Evolutionary conservation across 2,329 filamentous ascomycete species (phyloP), one percentile per base, ranked within the genome.

Genomic region (Fusarium miscanthi): DNA sequence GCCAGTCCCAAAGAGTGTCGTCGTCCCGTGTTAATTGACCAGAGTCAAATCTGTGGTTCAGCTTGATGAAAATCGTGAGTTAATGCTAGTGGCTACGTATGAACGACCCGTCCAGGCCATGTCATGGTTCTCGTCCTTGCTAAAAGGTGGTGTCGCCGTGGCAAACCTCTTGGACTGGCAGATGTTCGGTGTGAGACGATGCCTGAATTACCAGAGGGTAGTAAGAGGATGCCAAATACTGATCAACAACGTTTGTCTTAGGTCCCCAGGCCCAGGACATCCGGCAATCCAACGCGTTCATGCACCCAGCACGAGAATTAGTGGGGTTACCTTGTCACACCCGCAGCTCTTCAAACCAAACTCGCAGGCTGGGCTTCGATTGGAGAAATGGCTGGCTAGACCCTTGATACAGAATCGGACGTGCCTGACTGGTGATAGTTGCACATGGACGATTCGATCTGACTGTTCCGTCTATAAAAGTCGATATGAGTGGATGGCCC

Each of bases 251-350:
- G 51, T 69, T 70, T 53, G 53, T 49, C 30, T 25, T 48, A 43
- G 45, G 42, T 73, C 69, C 64, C 54, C 68, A 59, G 60, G 49
- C 16, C 46, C 46, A 60, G 62, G 52, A 63, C 54, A 66, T 56
- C 60, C 68, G 60, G 70, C 51, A 61, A 40, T 59, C 53, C 70
- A 56, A 52, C 41, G 68, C 69, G 73, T 77, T 77, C 76, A 77
- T 77, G 76, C 76, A 73, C 59, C 68, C 43, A 40, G 41, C 41
- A 57, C 60, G 53, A 66, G 59, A 57, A 63, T 65, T 45, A 63
- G 59, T 65, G 52, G 66, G 52, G 41, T 27, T 59, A 42, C 65
- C 72, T 61, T 54, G 68, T 64, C 46, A 43, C 67, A 59, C 53
- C 74, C 66, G 63, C 66, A 67, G 60, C 73, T 74, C 25, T n/a